Evolutionary conservation across 2,329 filamentous ascomycete genomes (phyloP).

Genomic region (Beauveria asiatica): DNA sequence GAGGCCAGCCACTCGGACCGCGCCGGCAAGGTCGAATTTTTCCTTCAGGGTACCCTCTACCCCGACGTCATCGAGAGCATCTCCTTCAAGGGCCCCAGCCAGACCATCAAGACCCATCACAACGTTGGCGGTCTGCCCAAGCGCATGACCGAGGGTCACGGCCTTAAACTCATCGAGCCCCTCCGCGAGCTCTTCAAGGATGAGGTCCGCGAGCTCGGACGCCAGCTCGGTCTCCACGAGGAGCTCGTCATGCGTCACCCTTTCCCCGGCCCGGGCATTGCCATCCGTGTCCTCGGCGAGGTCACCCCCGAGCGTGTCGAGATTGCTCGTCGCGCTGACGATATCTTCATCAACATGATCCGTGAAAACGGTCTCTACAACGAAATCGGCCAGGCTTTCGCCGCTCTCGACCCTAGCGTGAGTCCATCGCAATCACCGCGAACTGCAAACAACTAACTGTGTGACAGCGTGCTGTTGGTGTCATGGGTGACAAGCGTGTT

Average conservation of each 20-base stretch:
- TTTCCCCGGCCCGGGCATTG: slow-evolving; percentile 46
- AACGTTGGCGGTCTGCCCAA: slow-evolving; percentile 62
- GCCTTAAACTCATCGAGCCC: slow-evolving; percentile 66
- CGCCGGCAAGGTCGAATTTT: slow-evolving; percentile 73
- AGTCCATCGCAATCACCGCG: not conserved
- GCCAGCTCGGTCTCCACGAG: slow-evolving; percentile 24
- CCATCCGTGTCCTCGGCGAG: slow-evolving; percentile 74
- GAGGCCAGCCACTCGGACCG: slow-evolving; percentile 56
- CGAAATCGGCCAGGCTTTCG: slow-evolving; percentile 30
- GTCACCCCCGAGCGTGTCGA: slow-evolving; percentile 71
- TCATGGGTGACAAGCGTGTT: slow-evolving; percentile 57
- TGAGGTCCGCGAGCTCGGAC: slow-evolving; percentile 42
- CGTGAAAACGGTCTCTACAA: slow-evolving; percentile 63
- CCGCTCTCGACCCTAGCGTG: slow-evolving; percentile 9
- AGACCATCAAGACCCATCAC: slow-evolving; percentile 48
- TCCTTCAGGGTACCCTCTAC: slow-evolving; percentile 79
- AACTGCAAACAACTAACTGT: slow-evolving; percentile 21
- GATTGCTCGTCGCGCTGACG: slow-evolving; percentile 68
- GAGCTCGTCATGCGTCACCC: slow-evolving; percentile 24
- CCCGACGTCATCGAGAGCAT: slow-evolving; percentile 37
- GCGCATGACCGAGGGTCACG: slow-evolving; percentile 38
- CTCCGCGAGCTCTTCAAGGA: slow-evolving; percentile 78
- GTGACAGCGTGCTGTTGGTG: slow-evolving; percentile 23
- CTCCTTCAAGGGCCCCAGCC: slow-evolving; percentile 35
- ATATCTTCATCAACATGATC: slow-evolving; percentile 74